Base-by-base conservation (phyloP, 1,284 basidiomycete genomes). In the Meira nashicola region DNA sequence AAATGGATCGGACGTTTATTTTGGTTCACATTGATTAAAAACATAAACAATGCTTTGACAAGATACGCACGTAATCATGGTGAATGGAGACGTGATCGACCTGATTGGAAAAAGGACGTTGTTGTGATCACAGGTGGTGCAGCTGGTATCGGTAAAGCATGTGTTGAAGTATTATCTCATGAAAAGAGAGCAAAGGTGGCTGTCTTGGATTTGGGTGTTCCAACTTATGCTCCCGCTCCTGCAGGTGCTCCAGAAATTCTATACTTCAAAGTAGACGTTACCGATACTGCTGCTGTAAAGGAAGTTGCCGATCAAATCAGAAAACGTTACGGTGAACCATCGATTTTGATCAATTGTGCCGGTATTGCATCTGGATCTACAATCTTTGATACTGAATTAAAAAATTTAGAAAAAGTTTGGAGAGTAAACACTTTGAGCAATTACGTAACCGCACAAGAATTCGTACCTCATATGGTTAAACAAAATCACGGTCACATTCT, bases 101-200 rank as follows among this genome's bases (percentile, higher is more conserved):
- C 70, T 37, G 49, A 72, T 55, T 78, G 73, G 64, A 54, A 47
- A 7, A 63, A 70, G 46, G 76, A 78, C 46, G 66, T 78, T 5
- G 43, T 78, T 44, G 74, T 76, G 44, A 68, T 78, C 58, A 77
- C 76, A 14, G 76, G 76, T 38, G 76, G 74, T 7, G 63, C 74
- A 0, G 61, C 69, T n/a, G 76, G 76, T 33, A 78, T 78, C 47
- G 76, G 76, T 53, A 73, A 70, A 57, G 68, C 67, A 40, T 60
- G 71, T 21, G 76, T 78, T 4, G 68, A 77, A 69, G 41, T 67
- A 5, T 54, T 78, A 46, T 66, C 65, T 50, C 65, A 68, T 46
- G 55, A 59, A 37, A 65, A 71, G 57, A 57, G 59, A 25, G 74
- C 74, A 0, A 67, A 60, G 28, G 64, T 78, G 23, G 76, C 74